Evolutionary conservation across 2,329 filamentous ascomycete genomes (phyloP).

Genomic region (Leptographium galeiforme): DNA sequence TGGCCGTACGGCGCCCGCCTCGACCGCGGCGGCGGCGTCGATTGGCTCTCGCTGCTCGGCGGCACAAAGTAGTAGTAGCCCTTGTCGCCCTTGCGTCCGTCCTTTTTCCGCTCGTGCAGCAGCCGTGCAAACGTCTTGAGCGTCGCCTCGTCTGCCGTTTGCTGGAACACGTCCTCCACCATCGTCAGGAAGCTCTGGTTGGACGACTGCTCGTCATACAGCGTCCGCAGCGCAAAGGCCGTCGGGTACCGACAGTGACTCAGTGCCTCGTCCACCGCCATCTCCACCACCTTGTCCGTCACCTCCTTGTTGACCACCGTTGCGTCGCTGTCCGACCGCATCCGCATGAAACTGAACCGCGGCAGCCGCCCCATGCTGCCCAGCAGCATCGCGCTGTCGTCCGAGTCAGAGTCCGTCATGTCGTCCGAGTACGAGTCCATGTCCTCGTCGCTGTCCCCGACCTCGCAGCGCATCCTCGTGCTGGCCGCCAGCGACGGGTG

Average conservation of each 20-base stretch:
- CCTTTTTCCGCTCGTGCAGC: slow-evolving; percentile 40
- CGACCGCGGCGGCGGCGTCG: slow-evolving; percentile 30
- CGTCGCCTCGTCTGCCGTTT: slow-evolving; percentile 40
- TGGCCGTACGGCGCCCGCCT: slow-evolving; percentile 35
- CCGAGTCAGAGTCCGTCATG: background rate
- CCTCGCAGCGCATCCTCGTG: background rate
- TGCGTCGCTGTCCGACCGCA: slow-evolving; percentile 11
- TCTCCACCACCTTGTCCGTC: slow-evolving; percentile 39
- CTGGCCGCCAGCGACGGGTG: no score
- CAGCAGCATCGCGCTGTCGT: background rate
- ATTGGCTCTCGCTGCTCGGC: slow-evolving; percentile 27
- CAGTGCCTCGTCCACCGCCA: slow-evolving; percentile 45
- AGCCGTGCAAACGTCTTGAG: slow-evolving; percentile 36
- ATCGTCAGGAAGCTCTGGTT: slow-evolving; percentile 40
- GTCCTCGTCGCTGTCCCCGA: background rate
- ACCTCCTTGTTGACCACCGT: slow-evolving; percentile 25
- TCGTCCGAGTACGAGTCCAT: background rate
- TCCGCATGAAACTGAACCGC: background rate
- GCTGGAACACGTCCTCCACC: slow-evolving; percentile 43
- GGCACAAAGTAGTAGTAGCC: slow-evolving; percentile 41
- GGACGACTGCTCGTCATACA: slow-evolving; percentile 44
- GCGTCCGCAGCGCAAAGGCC: slow-evolving; percentile 44
- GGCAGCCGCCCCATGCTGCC: background rate
- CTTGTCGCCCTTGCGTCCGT: slow-evolving; percentile 39
- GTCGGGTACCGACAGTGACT: slow-evolving; percentile 44